Evolutionary conservation across 805 yeast genomes (phyloP).

Genomic region (Ogataea chonburiensis): DNA sequence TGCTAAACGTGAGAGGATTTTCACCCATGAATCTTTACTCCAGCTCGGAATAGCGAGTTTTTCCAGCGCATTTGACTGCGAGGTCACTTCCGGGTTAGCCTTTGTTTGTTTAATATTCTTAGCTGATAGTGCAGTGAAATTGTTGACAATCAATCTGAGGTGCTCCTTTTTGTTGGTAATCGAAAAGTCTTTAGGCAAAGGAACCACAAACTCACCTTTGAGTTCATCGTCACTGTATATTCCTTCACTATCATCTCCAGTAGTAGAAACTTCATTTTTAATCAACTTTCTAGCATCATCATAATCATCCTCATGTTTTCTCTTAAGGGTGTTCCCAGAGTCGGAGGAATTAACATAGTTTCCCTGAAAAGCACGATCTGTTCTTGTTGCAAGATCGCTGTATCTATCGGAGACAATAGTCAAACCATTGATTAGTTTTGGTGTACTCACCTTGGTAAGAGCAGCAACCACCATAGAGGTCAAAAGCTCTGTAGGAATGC

Average conservation of each 20-base stretch:
- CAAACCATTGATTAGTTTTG: conserved; percentile 60
- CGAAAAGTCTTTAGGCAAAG: conserved; percentile 55
- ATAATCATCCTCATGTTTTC: conserved; percentile 11
- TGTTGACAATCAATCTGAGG: conserved; percentile 54
- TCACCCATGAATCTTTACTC: conserved; percentile 72
- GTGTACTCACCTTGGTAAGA: conserved; percentile 50
- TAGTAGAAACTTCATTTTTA: not conserved
- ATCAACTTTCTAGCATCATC: conserved; percentile 34
- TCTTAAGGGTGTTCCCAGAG: conserved; percentile 17
- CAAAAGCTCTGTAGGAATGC: conserved; percentile 63
- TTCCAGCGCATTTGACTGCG: conserved; percentile 41
- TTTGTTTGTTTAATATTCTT: conserved; percentile 26
- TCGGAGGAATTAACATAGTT: conserved; percentile 1
- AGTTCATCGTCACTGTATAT: conserved; percentile 24
- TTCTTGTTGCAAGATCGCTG: conserved; percentile 14
- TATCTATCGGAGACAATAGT: conserved; percentile 70
- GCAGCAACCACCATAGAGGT: conserved; percentile 67
- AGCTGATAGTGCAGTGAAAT: conserved; percentile 51
- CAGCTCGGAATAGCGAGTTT: conserved; percentile 51
- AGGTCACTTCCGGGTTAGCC: conserved; percentile 19
- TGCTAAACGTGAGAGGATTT: conserved; percentile 70
- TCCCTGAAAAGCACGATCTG: conserved; percentile 12
- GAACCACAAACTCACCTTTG: conserved; percentile 41
- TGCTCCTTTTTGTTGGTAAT: conserved; percentile 57
- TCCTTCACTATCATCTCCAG: conserved; percentile 15